Evolutionary conservation across 345 rosid species (phyloP).

Genomic region (Melastoma malabathricum): DNA sequence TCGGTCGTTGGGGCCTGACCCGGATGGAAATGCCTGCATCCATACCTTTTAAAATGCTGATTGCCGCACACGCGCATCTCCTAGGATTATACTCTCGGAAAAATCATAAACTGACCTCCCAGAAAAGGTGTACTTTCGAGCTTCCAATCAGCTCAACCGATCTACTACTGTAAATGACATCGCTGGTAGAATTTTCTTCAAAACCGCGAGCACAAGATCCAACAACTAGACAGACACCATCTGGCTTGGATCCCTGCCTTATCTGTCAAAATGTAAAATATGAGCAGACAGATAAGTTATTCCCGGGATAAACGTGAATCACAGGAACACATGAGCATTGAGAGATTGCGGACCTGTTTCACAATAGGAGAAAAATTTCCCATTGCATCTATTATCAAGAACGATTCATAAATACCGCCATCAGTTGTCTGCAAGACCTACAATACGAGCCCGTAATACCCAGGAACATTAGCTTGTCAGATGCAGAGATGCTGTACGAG

Average conservation of each 20-base stretch:
- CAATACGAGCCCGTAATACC: constrained; percentile 3
- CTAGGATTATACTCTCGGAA: not conserved
- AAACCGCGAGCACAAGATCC: constrained; percentile 94
- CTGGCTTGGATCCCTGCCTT: constrained; percentile 70
- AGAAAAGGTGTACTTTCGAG: constrained; percentile 66
- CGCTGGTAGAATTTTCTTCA: constrained; percentile 53
- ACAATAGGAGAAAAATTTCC: constrained; percentile 91
- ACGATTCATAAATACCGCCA: constrained; percentile 50
- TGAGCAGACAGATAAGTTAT: constrained; percentile 4
- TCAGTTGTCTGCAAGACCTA: constrained; percentile 64
- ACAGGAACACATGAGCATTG: not conserved
- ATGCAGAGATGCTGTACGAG: no score
- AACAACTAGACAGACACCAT: constrained; percentile 94
- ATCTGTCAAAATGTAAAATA: constrained; percentile 25
- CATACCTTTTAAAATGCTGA: constrained; percentile 9
- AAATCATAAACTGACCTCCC: constrained; percentile 58
- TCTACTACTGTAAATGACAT: constrained; percentile 79
- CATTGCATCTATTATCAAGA: constrained; percentile 79
- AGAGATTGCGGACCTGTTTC: constrained; percentile 45
- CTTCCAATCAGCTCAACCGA: constrained; percentile 49
- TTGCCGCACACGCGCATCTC: constrained; percentile 1
- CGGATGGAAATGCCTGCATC: constrained; percentile 87
- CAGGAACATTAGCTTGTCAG: no score
- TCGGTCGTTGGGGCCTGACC: constrained; percentile 79
- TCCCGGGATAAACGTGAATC: not conserved